Base-by-base conservation (phyloP, 257 asterid species). In the Handroanthus guayacan region DNA sequence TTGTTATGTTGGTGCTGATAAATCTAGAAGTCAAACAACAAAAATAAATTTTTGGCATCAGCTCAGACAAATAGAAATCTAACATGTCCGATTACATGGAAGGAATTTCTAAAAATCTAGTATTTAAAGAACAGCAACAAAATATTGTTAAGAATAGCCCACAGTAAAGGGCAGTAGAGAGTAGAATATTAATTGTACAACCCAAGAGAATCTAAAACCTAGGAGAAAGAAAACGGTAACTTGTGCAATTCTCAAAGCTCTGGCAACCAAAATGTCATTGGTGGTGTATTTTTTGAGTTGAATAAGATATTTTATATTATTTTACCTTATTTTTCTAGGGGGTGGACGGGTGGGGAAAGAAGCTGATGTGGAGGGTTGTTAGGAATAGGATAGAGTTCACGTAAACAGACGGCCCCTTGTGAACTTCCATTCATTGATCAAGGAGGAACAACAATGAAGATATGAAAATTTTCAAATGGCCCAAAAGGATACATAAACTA, bases 1-100 rank as follows among this genome's bases (percentile, higher is more conserved):
- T 90, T 92, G 89, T 90, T 92, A 80, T 92, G 98, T 58, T 94
- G 98, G 69, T 94, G 97, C 82, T 94, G 97, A 80, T 94, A 94
- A 38, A 76, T 71, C 98, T 92, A 68, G 66, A 70, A 67, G 43
- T 65, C 63, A 76, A 58, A 60, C 11, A 74, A 66, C 6, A 61
- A 76, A 6, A 39, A 13, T 6, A 45, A 43, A 18, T 34, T n/a
- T 52, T 38, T 44, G 20, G 72, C 36, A 51, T 63, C 41, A 54
- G 20, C 55, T 69, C 65, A 14, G 17, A 66, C 50, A 68, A 58
- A 41, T 39, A 48, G 6, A 69, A 43, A 70, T 9, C 39, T n/a
- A 37, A 47, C 16, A 25, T 17, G 12, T 71, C 9, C n/a, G 36
- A 14, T 3, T 45, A 63, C 68, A 73, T 31, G 6, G 45, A 41